Evolutionary conservation across 208 protist genomes (phyloP).

Genomic region (Vickermania spadyakhi): DNA sequence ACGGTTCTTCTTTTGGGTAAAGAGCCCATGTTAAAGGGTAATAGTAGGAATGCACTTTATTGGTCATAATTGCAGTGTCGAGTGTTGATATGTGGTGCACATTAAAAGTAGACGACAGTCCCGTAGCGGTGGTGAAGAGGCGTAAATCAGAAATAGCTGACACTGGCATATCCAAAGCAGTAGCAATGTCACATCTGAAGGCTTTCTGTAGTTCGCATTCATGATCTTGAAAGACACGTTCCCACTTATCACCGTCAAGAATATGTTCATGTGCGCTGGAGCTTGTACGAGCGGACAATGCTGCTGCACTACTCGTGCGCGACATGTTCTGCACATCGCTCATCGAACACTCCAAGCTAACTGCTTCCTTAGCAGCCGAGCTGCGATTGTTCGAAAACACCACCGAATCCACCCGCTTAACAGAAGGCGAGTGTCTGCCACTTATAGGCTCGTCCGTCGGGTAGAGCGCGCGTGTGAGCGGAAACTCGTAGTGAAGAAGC

Average conservation of each 20-base stretch:
- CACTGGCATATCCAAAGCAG: neutral
- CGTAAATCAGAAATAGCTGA: neutral
- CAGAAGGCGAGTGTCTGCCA: too few species aligned
- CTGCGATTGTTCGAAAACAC: too few species aligned
- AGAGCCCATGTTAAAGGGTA: neutral
- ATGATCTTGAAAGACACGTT: neutral
- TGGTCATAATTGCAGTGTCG: neutral
- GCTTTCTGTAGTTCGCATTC: neutral
- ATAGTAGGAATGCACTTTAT: neutral
- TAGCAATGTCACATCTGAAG: neutral
- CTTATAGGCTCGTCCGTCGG: too few species aligned
- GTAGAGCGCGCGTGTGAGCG: neutral
- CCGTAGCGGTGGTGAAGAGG: neutral
- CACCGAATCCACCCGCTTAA: too few species aligned
- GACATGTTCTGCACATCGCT: too few species aligned
- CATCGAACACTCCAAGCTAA: too few species aligned
- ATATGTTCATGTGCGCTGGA: neutral
- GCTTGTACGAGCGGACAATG: neutral
- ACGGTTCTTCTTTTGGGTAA: neutral
- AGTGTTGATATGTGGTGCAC: neutral
- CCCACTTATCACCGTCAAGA: slow-evolving; percentile 1
- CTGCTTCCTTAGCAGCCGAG: too few species aligned
- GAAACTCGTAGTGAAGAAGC: neutral
- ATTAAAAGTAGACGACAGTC: neutral
- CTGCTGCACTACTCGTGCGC: too few species aligned